Conservation (phyloP, 805 yeast genomes). For the Lipomyces sp. region DNA sequence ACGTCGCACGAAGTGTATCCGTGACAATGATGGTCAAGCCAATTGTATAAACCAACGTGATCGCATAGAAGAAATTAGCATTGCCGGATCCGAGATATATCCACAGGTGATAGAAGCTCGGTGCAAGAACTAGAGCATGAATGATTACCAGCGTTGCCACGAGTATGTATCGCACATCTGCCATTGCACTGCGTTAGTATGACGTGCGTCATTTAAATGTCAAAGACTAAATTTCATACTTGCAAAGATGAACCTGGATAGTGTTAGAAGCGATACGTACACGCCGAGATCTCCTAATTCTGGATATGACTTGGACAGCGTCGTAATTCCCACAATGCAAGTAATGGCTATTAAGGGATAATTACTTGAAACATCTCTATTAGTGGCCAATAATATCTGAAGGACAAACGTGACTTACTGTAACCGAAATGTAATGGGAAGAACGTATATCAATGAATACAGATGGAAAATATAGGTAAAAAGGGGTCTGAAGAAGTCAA, state of each 20-base stretch:
- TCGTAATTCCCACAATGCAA: conserved; percentile 56
- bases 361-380: conserved; percentile 27
- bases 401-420: conserved; percentile 19
- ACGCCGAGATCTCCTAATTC: conserved; percentile 76
- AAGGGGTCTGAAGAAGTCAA: conserved; percentile 83
- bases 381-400: conserved; percentile 4
- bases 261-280: conserved; percentile 54
- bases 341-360: conserved; percentile 65
- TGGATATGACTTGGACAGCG: conserved; percentile 83
- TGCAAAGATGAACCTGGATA: conserved; percentile 51
- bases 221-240: conserved; percentile 9
- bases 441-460: conserved; percentile 64
- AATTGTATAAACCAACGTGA: conserved; percentile 76
- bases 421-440: conserved; percentile 78
- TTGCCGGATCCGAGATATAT: conserved; percentile 92
- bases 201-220: neutral
- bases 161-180: conserved; percentile 51
- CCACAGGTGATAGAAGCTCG: conserved; percentile 93
- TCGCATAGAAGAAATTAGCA: conserved; percentile 94
- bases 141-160: conserved; percentile 59
- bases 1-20: conserved; percentile 82
- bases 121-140: conserved; percentile 70
- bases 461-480: conserved; percentile 83
- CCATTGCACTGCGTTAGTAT: conserved; percentile 23
- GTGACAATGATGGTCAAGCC: conserved; percentile 70